These are phyloP conservation scores for Novakomyces olei DNA, from an alignment of 805 yeast species.

Conservation along the genomic window DNA sequence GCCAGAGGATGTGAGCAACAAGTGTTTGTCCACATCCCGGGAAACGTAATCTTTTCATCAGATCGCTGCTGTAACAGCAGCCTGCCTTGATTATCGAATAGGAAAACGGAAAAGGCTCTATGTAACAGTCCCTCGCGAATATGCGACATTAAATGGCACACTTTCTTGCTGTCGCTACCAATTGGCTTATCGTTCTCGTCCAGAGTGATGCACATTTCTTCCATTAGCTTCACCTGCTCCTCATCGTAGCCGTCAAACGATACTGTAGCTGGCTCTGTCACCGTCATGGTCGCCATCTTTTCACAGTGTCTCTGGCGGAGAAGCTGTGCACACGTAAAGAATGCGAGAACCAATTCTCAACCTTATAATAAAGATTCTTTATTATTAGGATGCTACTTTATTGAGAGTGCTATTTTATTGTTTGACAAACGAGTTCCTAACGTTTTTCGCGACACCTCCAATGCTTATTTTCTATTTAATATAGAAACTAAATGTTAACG, in stretches of 20 bases:
- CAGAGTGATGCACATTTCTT: constrained; percentile 82
- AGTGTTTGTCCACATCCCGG: constrained; percentile 93
- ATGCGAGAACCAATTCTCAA: too few species aligned
- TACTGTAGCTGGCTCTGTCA: too few species aligned
- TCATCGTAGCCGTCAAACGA: constrained; percentile 76
- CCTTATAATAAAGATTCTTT: too few species aligned
- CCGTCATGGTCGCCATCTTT: too few species aligned
- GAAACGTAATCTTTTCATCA: constrained; percentile 86
- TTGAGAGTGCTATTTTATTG: too few species aligned
- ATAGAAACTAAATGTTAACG: too few species aligned
- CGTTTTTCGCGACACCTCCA: too few species aligned
- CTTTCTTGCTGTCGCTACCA: constrained; percentile 85
- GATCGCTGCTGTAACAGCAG: constrained; percentile 88
- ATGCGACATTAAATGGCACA: constrained; percentile 62
- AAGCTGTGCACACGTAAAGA: too few species aligned
- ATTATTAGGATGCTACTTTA: too few species aligned
- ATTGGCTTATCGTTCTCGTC: constrained; percentile 72
- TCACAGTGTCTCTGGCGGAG: too few species aligned
- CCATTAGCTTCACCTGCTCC: constrained; percentile 88
- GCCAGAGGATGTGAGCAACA: constrained; percentile 97
- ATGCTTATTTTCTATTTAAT: too few species aligned
- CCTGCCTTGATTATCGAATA: constrained; percentile 56
- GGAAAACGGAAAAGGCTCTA: constrained; percentile 88
- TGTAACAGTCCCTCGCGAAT: constrained; percentile 73
- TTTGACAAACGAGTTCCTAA: too few species aligned